These are phyloP conservation scores for Termitomyces sp. DNA, from an alignment of 768 basidiomycete species.

Conservation along the genomic window DNA sequence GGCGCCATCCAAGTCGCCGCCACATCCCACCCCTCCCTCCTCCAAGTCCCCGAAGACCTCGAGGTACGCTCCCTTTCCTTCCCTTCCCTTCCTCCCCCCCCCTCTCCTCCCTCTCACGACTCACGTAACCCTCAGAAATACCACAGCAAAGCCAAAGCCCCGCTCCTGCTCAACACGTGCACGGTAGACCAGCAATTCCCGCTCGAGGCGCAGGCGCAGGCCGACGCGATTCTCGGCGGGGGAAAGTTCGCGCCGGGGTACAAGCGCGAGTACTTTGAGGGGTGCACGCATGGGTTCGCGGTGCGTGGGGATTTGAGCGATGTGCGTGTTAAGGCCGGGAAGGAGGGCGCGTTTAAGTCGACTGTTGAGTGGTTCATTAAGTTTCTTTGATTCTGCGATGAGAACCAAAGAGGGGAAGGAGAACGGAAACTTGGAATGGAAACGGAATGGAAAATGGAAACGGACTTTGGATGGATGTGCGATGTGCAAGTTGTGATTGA, in stretches of 20 bases:
- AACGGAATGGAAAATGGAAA: no score
- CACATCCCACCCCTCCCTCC: slow-evolving; percentile 59
- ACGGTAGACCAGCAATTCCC: slow-evolving; percentile 49
- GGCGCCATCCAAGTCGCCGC: slow-evolving; percentile 42
- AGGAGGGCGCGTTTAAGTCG: not conserved
- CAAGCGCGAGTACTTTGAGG: slow-evolving; percentile 32
- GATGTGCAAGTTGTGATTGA: no score
- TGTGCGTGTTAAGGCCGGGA: not conserved
- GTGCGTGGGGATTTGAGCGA: slow-evolving; percentile 33
- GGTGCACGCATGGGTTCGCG: slow-evolving; percentile 36
- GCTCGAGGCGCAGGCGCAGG: slow-evolving; percentile 32
- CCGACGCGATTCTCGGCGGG: slow-evolving; percentile 45
- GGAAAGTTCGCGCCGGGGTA: slow-evolving; percentile 45
- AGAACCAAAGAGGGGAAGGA: no score
- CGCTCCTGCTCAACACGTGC: slow-evolving; percentile 69
- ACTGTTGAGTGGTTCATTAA: not conserved
- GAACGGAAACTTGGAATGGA: no score
- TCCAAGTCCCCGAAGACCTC: slow-evolving; percentile 55
- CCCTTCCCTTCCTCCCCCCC: not conserved
- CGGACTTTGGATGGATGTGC: no score
- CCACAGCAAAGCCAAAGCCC: slow-evolving; percentile 36
- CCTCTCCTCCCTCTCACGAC: not conserved
- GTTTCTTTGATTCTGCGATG: not conserved
- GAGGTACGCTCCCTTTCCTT: slow-evolving; percentile 32
- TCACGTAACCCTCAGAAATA: slow-evolving; percentile 36